Evolutionary conservation across 2,329 filamentous ascomycete genomes (phyloP), one percentile per base, ranked within the genome.

Genomic region (Dothiorella sarmentorum): DNA sequence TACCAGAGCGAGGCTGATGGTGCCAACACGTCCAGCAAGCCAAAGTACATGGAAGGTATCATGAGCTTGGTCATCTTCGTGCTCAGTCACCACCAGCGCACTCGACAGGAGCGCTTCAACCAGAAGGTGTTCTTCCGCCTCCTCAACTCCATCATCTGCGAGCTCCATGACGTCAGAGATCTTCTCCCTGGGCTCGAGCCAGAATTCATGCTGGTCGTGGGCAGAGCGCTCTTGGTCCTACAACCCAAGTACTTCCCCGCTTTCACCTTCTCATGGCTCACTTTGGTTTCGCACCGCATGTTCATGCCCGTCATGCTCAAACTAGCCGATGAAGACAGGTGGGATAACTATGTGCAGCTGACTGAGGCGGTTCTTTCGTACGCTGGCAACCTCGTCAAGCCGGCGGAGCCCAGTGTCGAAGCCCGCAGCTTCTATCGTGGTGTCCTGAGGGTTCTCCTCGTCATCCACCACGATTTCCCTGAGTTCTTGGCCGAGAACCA

Each of bases 401-500:
- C 86, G 9, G 77, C 86, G 26, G 86, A 86, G 60, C 81, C 91
- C 15, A 80, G 86, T 3, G 79, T 84, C 31, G 81, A 89, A 52
- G 85, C 87, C 31, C 92, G 90, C 70, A 90, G 93, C 57, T 84
- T 96, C 61, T 97, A 96, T 72, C 87, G 90, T 61, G 91, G 88
- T 7, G 85, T 89, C 1, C 78, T 96, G 47, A 91, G 95, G 68
- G 83, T 97, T 61, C 77, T 97, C 57, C 78, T 96, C 31, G 83
- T 96, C 55, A 78, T 99, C 56, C 90, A 96, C 65, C 94, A 97
- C 69, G 94, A 99, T 72, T 97, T 91, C 73, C 89, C 93, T 0
- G 91, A 97, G 59, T 99, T 96, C 73, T 77, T 99, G 40, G 88
- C 90, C 5, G 90, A 92, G 66, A 91, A 96, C 71, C 90, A 96